Base-by-base conservation (phyloP, 306 rosid genomes). In the Echinosophora koreensis region DNA sequence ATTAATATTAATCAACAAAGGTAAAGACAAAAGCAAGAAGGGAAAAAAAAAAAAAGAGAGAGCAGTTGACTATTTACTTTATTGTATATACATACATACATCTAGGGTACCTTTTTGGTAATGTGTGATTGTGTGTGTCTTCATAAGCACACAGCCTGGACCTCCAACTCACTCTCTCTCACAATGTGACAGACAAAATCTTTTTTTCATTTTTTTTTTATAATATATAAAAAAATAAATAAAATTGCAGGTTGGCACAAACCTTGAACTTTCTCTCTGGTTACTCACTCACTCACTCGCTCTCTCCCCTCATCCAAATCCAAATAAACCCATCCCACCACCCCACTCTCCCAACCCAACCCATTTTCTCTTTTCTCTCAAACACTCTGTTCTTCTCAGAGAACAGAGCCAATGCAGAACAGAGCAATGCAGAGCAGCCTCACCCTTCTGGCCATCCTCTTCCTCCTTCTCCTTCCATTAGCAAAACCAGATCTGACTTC, bases 401-500 rank as follows among this genome's bases (percentile, higher is more conserved):
- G 5, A 22, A 22, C 37, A 22, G 22, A 52, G 9, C 3, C 39
- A 30, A 35, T 22, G 22, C 22, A 12, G 28, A 5, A 30, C 15
- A 28, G 64, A 58, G 51, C 59, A 70, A 82, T 82, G 85, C 73
- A 2, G 16, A 13, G 11, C 52, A 4, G 1, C 52, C 4, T 71
- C 42, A 2, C 51, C 47, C 5, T 84, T 4, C 28, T 69, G 44
- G 14, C 72, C 47, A 3, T 54, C 10, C 34, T 59, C 30, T 49
- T 81, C 51, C 65, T 63, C 30, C 0, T 12, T 10, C 3, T 70
- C 27, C 39, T 82, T 54, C 79, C 86, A 10, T 8, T 13, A 0
- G 65, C 70, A 12, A 34, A 28, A 32, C 81, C 93, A 77, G 93
- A 89, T 85, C 88, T 87, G 44, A 69, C 15, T 4, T 79, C 88